Evolutionary conservation across 2,329 filamentous ascomycete species (phyloP).

Genomic region (Colletotrichum ledebouriae): DNA sequence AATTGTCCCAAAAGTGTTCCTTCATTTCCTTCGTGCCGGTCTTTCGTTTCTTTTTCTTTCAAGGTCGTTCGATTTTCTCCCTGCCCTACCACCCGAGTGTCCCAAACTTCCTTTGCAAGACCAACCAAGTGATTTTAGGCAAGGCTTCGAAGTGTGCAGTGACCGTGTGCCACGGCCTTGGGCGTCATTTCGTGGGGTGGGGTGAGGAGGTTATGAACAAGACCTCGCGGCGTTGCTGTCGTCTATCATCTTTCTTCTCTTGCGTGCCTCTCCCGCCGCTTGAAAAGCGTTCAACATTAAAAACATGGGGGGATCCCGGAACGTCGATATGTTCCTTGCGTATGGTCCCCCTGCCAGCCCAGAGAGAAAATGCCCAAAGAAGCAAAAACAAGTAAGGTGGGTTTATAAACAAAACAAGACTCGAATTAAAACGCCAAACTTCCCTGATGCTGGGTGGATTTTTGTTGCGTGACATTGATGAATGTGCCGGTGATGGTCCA

Average conservation of each 20-base stretch:
- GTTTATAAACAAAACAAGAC: slow-evolving; percentile 25
- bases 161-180: slow-evolving; percentile 20
- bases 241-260: slow-evolving; percentile 19
- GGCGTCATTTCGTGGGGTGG: not conserved
- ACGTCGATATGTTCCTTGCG: not conserved
- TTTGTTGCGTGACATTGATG: slow-evolving; percentile 27
- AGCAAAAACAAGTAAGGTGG: slow-evolving; percentile 12
- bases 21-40: slow-evolving; percentile 26
- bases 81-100: not conserved
- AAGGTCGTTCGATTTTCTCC: not conserved
- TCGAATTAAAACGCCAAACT: slow-evolving; percentile 34
- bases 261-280: slow-evolving; percentile 16
- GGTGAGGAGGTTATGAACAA: not conserved
- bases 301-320: slow-evolving; percentile 26
- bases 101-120: too few relatives aligned
- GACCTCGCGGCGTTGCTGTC: slow-evolving; percentile 18
- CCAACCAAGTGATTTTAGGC: too few relatives aligned
- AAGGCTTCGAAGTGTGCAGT: not conserved
- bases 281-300: slow-evolving; percentile 38
- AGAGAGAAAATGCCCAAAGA: slow-evolving; percentile 25
- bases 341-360: slow-evolving; percentile 28
- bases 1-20: slow-evolving; percentile 7
- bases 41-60: not conserved
- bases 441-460: slow-evolving; percentile 37
- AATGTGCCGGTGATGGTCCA: slow-evolving; percentile 24